Percentiles rank a stretch among this genome's conserved stretches.
Conservation (phyloP, 306 rosid genomes). For the Sesbania bispinosa region DNA sequence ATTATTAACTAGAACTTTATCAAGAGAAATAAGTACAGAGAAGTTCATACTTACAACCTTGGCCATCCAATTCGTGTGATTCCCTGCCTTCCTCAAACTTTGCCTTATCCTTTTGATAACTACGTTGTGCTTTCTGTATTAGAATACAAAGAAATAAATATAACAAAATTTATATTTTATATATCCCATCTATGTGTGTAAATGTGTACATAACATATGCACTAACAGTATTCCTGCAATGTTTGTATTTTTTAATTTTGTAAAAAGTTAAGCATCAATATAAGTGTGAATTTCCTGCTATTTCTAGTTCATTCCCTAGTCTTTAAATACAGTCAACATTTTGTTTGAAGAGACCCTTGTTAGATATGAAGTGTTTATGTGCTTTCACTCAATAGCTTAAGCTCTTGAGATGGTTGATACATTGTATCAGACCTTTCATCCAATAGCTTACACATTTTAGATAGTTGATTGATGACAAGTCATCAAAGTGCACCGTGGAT, state of each 20-base stretch:
- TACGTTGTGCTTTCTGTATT: conserved; percentile 83
- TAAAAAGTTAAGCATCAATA: not conserved
- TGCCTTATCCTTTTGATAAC: conserved; percentile 84
- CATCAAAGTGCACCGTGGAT: not conserved
- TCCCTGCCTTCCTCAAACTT: conserved; percentile 61
- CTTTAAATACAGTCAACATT: not conserved
- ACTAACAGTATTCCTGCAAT: not conserved
- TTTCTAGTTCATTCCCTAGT: not conserved
- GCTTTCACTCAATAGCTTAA: not conserved
- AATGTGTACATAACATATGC: not conserved
- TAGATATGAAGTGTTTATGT: not conserved
- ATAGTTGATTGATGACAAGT: not conserved
- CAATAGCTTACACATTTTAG: not conserved
- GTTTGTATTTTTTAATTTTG: not conserved
- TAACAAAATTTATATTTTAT: not conserved
- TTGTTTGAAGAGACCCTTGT: not conserved
- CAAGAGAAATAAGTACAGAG: not conserved
- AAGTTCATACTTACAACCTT: conserved; percentile 54
- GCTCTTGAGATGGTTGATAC: not conserved
- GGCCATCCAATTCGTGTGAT: conserved; percentile 55
- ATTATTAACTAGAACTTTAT: not conserved
- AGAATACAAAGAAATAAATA: conserved; percentile 16
- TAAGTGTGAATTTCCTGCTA: not conserved
- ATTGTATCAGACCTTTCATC: not conserved
- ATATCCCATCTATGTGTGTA: not conserved